Evolutionary conservation across 2,329 filamentous ascomycete genomes (phyloP).

Genomic region (Claviceps sorghi): DNA sequence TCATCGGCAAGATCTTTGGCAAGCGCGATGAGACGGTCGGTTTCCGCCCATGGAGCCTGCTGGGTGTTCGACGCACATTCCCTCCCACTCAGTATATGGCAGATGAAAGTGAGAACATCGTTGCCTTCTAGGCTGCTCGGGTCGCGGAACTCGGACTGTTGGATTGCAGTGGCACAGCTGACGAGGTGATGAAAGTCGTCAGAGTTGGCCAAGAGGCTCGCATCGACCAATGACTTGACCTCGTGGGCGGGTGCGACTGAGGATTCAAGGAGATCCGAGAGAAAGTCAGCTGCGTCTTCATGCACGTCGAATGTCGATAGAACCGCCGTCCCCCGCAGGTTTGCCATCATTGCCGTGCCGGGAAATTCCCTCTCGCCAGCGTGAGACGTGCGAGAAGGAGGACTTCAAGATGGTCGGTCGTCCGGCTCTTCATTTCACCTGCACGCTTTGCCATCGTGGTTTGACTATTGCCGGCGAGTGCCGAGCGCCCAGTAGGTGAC

Average conservation of each 20-base stretch:
- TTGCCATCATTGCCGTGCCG: neutral
- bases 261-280: constrained; percentile 18
- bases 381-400: neutral
- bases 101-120: constrained; percentile 20
- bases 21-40: constrained; percentile 20
- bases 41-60: constrained; percentile 18
- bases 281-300: constrained; percentile 16
- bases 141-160: constrained; percentile 5
- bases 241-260: constrained; percentile 13
- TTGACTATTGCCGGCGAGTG: neutral
- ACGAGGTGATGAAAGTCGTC: constrained; percentile 21
- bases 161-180: constrained; percentile 19
- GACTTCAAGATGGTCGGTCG: neutral
- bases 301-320: constrained; percentile 19
- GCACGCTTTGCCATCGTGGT: neutral
- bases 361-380: neutral
- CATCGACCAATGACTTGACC: constrained; percentile 13
- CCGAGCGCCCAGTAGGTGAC: neutral
- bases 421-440: neutral
- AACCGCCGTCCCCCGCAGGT: neutral
- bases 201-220: constrained; percentile 19
- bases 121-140: constrained; percentile 15
- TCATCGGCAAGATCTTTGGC: constrained; percentile 16
- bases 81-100: constrained; percentile 10
- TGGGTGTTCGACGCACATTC: constrained; percentile 1